Conservation (phyloP, 1,139 yeast genomes). For the Candida tropicalis region DNA sequence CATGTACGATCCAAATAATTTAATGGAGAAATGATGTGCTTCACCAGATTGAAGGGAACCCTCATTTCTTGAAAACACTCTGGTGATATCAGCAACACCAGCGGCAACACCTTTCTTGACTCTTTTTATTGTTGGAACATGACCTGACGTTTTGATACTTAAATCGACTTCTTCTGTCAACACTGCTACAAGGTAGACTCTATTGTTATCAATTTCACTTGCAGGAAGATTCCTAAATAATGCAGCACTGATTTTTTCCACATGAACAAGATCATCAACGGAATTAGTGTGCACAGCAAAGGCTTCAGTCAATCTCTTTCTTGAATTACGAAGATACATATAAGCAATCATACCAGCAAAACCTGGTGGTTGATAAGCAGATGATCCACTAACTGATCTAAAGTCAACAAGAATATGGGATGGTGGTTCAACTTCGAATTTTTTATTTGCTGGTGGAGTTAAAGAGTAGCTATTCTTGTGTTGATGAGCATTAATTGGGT, state of each 20-base stretch:
- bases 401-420: constrained; percentile 82
- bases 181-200: constrained; percentile 69
- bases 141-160: constrained; percentile 25
- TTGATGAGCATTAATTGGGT: constrained; percentile 55
- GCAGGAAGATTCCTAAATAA: constrained; percentile 78
- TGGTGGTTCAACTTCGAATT: constrained; percentile 57
- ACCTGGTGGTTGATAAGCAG: constrained; percentile 65
- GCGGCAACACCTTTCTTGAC: constrained; percentile 84
- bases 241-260: constrained; percentile 76
- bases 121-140: constrained; percentile 34
- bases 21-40: constrained; percentile 71
- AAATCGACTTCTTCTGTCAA: constrained; percentile 62
- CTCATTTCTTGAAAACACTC: constrained; percentile 69
- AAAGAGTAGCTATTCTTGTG: constrained; percentile 36
- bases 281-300: constrained; percentile 68
- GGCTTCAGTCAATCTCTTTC: constrained; percentile 74
- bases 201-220: constrained; percentile 61
- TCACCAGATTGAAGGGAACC: constrained; percentile 64
- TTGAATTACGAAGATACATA: constrained; percentile 68
- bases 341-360: constrained; percentile 74
- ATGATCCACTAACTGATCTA: constrained; percentile 67
- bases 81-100: constrained; percentile 84
- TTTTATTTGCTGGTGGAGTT: constrained; percentile 47
- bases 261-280: constrained; percentile 59
- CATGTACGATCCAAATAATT: constrained; percentile 71